Conservation (phyloP, 2,329 filamentous ascomycete species). For the Fusarium goolgardi region DNA sequence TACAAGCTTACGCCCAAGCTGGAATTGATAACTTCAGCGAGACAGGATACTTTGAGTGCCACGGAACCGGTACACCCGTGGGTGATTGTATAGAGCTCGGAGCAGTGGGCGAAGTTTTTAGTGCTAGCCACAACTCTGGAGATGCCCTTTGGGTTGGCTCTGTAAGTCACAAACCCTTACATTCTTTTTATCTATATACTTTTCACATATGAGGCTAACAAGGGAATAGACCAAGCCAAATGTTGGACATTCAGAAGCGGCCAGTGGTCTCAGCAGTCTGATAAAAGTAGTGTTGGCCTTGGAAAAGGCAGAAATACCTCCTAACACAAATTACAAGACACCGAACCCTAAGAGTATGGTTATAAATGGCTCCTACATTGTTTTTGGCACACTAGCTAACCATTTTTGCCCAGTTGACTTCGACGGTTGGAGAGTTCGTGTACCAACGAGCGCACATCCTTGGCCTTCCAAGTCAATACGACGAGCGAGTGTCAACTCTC, state of each 20-base stretch:
- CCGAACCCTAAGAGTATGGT: constrained; percentile 44
- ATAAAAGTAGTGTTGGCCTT: constrained; percentile 46
- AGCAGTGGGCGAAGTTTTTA: constrained; percentile 52
- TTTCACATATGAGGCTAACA: constrained; percentile 22
- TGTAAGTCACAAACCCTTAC: constrained; percentile 50
- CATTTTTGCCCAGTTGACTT: constrained; percentile 29
- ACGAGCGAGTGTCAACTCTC: constrained; percentile 48
- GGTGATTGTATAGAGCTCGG: constrained; percentile 48
- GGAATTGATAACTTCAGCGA: constrained; percentile 35
- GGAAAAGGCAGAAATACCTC: constrained; percentile 46
- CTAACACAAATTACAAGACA: constrained; percentile 43
- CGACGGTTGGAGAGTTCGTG: constrained; percentile 42
- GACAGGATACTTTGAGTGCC: constrained; percentile 49
- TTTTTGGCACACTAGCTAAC: no score
- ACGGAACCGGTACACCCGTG: constrained; percentile 48
- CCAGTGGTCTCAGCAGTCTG: constrained; percentile 45
- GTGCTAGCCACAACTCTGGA: constrained; percentile 32
- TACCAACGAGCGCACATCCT: constrained; percentile 35
- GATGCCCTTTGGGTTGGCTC: constrained; percentile 57
- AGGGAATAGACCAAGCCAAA: constrained; percentile 47
- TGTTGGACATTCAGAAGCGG: constrained; percentile 47
- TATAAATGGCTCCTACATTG: no score
- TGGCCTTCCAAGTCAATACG: constrained; percentile 43
- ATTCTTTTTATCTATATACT: not conserved
- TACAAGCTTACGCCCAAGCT: constrained; percentile 43